Conservation (phyloP, 2,329 filamentous ascomycete genomes). For the Metarhizium album region DNA sequence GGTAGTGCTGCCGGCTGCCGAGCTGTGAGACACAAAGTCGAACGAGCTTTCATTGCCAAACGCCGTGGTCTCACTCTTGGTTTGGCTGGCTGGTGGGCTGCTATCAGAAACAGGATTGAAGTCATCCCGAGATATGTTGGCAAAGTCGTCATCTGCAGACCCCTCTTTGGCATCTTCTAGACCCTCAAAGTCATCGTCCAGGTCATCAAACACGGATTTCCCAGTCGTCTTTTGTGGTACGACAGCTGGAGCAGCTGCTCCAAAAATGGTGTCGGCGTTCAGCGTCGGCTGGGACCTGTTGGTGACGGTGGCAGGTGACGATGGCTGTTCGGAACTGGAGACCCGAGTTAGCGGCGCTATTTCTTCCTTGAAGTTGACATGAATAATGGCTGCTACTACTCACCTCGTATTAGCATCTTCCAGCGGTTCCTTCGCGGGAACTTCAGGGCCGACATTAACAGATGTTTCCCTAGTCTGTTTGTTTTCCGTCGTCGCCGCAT, state of each 20-base stretch:
- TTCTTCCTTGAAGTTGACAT: not conserved
- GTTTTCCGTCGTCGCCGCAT: not conserved
- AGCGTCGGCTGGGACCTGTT: conserved; percentile 21
- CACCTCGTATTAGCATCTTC: conserved; percentile 17
- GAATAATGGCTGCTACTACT: conserved; percentile 2
- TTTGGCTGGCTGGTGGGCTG: conserved; percentile 42
- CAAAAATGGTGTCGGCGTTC: conserved; percentile 31
- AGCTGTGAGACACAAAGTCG: conserved; percentile 40
- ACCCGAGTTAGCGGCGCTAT: not conserved
- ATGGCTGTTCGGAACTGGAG: conserved; percentile 18
- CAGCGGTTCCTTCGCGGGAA: conserved; percentile 15
- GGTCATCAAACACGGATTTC: conserved; percentile 58
- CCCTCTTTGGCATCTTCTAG: conserved; percentile 78
- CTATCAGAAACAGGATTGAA: conserved; percentile 79
- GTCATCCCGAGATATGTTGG: conserved; percentile 62
- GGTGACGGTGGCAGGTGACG: conserved; percentile 22
- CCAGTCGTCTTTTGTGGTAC: conserved; percentile 19
- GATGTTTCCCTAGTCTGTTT: conserved; percentile 2
- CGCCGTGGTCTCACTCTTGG: conserved; percentile 41
- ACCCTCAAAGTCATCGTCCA: conserved; percentile 72
- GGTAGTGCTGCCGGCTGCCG: conserved; percentile 23
- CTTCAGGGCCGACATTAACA: conserved; percentile 8
- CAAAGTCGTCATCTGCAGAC: conserved; percentile 68
- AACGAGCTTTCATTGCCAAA: conserved; percentile 48
- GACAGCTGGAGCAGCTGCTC: conserved; percentile 18